Evolutionary conservation across 106 monocot species (phyloP), one percentile per base, ranked within the genome.

Genomic region (Dendrobium huoshanense): DNA sequence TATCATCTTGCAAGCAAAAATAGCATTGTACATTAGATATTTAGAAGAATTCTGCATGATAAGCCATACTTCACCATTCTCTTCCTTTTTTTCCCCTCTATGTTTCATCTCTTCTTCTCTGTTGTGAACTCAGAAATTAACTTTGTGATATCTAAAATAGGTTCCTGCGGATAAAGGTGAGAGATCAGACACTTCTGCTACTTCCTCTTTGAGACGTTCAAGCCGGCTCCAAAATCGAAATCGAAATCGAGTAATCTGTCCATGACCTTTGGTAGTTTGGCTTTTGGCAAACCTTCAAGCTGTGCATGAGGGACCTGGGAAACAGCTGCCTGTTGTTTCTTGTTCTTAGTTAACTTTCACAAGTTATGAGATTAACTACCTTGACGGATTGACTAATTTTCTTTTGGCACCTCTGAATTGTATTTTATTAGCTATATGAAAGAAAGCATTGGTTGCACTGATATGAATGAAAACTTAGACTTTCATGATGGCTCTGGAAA

Each of bases 191-290:
- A 16, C 70, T 37, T 31, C 37, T 9, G 10, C 11, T 13, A 51
- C 51, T 51, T 31, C 70, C 9, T 13, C 70, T 15, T 37, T 70
- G 70, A 70, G 70, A 70, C 70, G 70, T 27, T 70, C 70, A 70
- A 70, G 70, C 11, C 70, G 70, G n/a, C 27, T 70, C 4, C 27
- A 2, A 51, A 51, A 51, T 51, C 51, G 37, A 37, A 37, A 37
- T 37, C 37, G 37, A 33, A 70, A 33, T 11, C 27, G 33, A 70
- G 37, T 70, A 70, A 33, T n/a, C 5, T 70, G 20, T 11, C 33
- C 33, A 70, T 61, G 61, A 61, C 22, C 61, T n/a, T 9, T 61
- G 22, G 51, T 51, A 15, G 13, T 51, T 51, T 1, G 10, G 13
- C 0, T 2, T 51, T 51, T 11, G 10, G 51, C 51, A 51, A 51